Percentiles rank a stretch among this genome's conserved stretches.
These are phyloP conservation scores for Byssothecium circinans DNA, from an alignment of 2,329 filamentous ascomycete species.

Conservation along the genomic window DNA sequence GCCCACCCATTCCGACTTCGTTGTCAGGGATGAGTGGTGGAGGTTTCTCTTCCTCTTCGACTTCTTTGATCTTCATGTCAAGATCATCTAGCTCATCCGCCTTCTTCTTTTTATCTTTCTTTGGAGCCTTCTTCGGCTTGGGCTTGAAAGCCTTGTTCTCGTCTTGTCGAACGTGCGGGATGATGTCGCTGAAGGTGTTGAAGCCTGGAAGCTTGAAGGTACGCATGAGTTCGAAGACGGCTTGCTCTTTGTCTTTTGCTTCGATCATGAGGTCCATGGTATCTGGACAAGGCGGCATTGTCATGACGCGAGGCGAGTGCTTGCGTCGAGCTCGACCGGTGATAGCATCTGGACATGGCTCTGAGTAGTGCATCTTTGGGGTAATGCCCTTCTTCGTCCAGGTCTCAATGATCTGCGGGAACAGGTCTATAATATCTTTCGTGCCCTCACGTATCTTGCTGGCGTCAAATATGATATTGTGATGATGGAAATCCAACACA, in stretches of 20 bases:
- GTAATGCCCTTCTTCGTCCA: slow-evolving; percentile 83
- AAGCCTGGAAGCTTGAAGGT: slow-evolving; percentile 82
- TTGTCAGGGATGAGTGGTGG: slow-evolving; percentile 59
- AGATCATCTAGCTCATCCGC: slow-evolving; percentile 38
- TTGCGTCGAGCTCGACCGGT: slow-evolving; percentile 79
- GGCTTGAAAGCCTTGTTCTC: slow-evolving; percentile 61
- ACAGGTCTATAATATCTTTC: slow-evolving; percentile 74
- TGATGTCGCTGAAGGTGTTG: slow-evolving; percentile 72
- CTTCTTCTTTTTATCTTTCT: slow-evolving; percentile 52
- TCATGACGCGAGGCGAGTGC: slow-evolving; percentile 77
- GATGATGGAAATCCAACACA: slow-evolving; percentile 91
- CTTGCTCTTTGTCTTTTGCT: slow-evolving; percentile 97
- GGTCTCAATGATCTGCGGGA: slow-evolving; percentile 75
- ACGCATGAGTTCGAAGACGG: slow-evolving; percentile 91
- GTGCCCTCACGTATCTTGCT: slow-evolving; percentile 78
- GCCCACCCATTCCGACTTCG: slow-evolving; percentile 84
- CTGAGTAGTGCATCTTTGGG: slow-evolving; percentile 97
- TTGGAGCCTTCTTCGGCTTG: slow-evolving; percentile 45
- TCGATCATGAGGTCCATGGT: slow-evolving; percentile 99
- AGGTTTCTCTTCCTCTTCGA: slow-evolving; percentile 43
- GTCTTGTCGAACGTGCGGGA: slow-evolving; percentile 75
- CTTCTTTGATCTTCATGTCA: slow-evolving; percentile 48
- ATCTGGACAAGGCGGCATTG: slow-evolving; percentile 76
- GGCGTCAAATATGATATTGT: slow-evolving; percentile 87
- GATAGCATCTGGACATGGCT: slow-evolving; percentile 73